Conservation (phyloP, 192 early-diverging fungal species). For the Entomortierella parvispora region DNA sequence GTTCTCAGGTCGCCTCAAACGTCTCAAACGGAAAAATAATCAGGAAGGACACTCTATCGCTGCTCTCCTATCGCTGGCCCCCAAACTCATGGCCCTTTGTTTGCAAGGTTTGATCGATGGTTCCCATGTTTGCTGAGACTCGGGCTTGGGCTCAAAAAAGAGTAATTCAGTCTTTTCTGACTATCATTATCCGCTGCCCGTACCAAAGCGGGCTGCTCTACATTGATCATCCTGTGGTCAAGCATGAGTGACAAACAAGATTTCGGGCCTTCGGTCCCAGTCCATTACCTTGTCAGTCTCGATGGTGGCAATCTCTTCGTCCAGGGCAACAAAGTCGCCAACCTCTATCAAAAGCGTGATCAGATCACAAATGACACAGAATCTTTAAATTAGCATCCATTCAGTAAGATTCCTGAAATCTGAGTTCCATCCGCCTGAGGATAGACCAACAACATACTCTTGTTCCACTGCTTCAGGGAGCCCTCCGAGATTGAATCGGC, state of each 20-base stretch:
- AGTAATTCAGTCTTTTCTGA: too few relatives aligned
- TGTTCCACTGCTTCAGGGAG: conserved; percentile 94
- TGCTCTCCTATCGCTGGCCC: too few relatives aligned
- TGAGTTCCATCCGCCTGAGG: neutral
- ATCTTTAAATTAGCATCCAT: neutral
- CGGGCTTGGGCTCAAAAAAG: too few relatives aligned
- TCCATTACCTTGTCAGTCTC: conserved; percentile 94
- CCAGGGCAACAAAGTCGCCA: conserved; percentile 93
- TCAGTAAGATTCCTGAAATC: neutral
- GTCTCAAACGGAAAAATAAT: too few relatives aligned
- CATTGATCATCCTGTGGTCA: neutral
- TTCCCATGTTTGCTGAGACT: too few relatives aligned
- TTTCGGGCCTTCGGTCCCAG: neutral
- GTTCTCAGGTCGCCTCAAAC: neutral
- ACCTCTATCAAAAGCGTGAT: conserved; percentile 70
- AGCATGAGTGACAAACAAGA: neutral
- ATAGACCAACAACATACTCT: conserved; percentile 71
- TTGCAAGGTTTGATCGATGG: too few relatives aligned
- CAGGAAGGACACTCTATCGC: too few relatives aligned
- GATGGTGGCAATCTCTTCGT: conserved; percentile 96
- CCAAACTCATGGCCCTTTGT: too few relatives aligned
- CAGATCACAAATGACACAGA: conserved; percentile 2
- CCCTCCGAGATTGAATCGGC: conserved; percentile 99
- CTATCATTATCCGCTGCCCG: too few relatives aligned
- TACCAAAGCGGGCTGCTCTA: too few relatives aligned